A percentile compares a stretch with the other conserved stretches of the same genome.
Conservation (phyloP, 2,329 filamentous ascomycete genomes). For the Aspergillus sojae region DNA sequence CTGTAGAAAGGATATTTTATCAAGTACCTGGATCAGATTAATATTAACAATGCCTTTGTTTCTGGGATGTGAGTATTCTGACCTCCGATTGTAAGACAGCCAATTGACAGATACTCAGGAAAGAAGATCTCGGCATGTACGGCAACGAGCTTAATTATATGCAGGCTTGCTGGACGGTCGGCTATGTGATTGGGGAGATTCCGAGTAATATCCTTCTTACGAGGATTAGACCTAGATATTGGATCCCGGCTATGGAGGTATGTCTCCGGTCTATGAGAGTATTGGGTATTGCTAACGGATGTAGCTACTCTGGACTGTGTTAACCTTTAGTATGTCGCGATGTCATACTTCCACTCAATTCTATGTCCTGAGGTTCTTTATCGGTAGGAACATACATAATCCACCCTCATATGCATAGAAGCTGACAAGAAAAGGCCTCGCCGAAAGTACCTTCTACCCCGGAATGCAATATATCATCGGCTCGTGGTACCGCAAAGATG, state of each 20-base stretch:
- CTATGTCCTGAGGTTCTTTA: slow-evolving; percentile 53
- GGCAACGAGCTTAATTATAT: slow-evolving; percentile 60
- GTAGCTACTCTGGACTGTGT: slow-evolving; percentile 50
- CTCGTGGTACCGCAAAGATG: slow-evolving; percentile 54
- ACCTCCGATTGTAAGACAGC: not conserved
- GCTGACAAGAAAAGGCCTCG: slow-evolving; percentile 38
- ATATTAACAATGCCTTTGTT: slow-evolving; percentile 52
- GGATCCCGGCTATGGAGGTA: slow-evolving; percentile 53
- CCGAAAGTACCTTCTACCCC: slow-evolving; percentile 55
- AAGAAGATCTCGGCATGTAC: slow-evolving; percentile 56
- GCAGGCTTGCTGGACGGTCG: slow-evolving; percentile 61
- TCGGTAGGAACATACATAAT: slow-evolving; percentile 34
- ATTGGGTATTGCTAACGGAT: not conserved
- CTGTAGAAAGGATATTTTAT: slow-evolving; percentile 50
- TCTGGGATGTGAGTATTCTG: slow-evolving; percentile 46
- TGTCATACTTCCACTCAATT: slow-evolving; percentile 48
- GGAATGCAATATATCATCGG: slow-evolving; percentile 57
- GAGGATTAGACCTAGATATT: slow-evolving; percentile 49
- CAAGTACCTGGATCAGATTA: slow-evolving; percentile 52
- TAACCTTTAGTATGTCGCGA: slow-evolving; percentile 50
- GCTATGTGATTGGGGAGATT: slow-evolving; percentile 60
- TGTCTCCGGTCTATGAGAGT: slow-evolving; percentile 4
- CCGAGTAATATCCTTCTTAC: slow-evolving; percentile 57
- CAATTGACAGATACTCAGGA: slow-evolving; percentile 33
- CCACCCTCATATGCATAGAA: not conserved